Evolutionary conservation across 345 rosid species (phyloP), one percentile per base, ranked within the genome.

Genomic region (Excoecaria agallocha): DNA sequence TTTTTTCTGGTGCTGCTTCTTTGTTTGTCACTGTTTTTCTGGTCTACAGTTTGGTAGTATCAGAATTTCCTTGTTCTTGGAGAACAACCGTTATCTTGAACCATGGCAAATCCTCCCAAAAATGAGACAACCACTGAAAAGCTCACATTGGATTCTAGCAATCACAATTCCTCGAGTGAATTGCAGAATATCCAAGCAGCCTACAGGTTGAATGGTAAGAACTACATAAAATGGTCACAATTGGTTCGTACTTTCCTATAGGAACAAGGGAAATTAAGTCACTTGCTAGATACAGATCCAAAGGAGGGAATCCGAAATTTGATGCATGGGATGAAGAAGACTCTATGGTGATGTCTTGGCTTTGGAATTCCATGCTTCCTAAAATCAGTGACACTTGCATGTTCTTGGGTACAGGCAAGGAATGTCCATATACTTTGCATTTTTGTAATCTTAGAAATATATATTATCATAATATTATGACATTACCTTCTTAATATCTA

Each of bases 291-390:
- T 2, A 65, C 50, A 8, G 43, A 49, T 1, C 69, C 69, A 12
- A 1, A 38, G 12, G 3, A 2, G 39, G 46, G 50, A 7, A 65
- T 65, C 69, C 69, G 1, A 43, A 37, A 13, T 65, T 65, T 54
- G 50, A 38, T 6, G 12, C 69, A 35, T 65, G 50, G 20, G 48
- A 38, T 39, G 50, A 65, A 38, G 24, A 43, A 65, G 50, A 37
- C 22, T 54, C 69, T 39, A 65, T 65, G 69, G 24, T 65, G 8
- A 65, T 65, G 69, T 38, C 69, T 2, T 65, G 69, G 49, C 20
- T 65, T 19, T 39, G 69, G 48, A 65, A 65, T 39, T 65, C 20
- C 4, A 54, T 54, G 20, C 58, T 54, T 16, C 58, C 17, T 30
- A 7, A 54, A 54, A 54, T 54, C 7, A 54, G 48, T n/a, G n/a